A percentile compares a stretch with the other conserved stretches of the same genome.
These are phyloP conservation scores for Acanthamoeba sp. DNA, from an alignment of 208 protist species.

Conservation along the genomic window DNA sequence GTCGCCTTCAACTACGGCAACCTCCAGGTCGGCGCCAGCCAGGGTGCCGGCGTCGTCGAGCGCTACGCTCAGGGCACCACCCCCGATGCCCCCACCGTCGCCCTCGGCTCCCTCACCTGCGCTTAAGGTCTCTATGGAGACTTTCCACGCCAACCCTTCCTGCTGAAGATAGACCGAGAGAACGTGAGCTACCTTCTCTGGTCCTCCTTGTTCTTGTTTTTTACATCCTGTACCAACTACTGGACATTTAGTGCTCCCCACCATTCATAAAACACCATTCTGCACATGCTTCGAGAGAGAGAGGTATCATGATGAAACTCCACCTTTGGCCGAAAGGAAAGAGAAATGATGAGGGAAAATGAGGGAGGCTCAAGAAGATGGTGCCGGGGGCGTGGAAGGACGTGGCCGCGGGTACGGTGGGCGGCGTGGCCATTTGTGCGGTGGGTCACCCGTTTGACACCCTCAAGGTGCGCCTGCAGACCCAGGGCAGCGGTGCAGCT, in stretches of 20 bases:
- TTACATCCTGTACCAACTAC: too few relatives aligned
- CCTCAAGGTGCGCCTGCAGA: conserved; percentile 69
- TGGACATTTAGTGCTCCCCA: too few relatives aligned
- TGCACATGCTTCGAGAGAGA: too few relatives aligned
- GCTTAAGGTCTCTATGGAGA: background rate
- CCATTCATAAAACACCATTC: too few relatives aligned
- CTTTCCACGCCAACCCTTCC: background rate
- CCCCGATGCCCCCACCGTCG: background rate
- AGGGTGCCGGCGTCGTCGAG: conserved; percentile 15
- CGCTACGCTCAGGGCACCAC: background rate
- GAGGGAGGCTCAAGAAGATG: background rate
- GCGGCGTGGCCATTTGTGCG: conserved; percentile 34
- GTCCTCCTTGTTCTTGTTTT: background rate
- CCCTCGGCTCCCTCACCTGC: conserved; percentile 12
- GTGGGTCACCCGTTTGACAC: conserved; percentile 73
- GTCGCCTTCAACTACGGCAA: conserved; percentile 10
- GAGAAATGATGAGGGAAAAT: background rate
- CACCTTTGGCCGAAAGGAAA: too few relatives aligned
- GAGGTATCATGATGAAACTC: too few relatives aligned
- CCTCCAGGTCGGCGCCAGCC: background rate
- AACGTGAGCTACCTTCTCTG: background rate
- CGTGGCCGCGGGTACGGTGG: conserved; percentile 25
- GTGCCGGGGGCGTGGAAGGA: conserved; percentile 39
- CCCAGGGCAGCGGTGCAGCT: background rate
- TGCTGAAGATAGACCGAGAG: background rate